A percentile compares a stretch with the other conserved stretches of the same genome.
Evolutionary conservation across 331 rosid genomes (phyloP).

Genomic region (Erythrophleum ivorense): DNA sequence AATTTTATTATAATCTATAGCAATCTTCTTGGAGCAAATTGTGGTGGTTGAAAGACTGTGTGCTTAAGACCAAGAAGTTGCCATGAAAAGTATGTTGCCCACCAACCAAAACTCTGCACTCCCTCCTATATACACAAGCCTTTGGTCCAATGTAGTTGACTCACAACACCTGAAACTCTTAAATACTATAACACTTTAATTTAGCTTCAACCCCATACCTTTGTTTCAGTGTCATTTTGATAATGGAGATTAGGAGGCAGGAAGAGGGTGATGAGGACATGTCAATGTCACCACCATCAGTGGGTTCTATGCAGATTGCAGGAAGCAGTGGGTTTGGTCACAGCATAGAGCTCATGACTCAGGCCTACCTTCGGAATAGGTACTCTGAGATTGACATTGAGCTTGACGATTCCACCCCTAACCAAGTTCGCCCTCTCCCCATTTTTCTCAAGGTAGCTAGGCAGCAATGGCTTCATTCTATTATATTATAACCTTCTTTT

Average conservation of each 20-base stretch:
- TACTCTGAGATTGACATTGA: conserved; percentile 72
- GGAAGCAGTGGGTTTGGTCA: conserved; percentile 68
- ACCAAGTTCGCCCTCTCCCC: conserved; percentile 70
- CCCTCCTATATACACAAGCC: conserved; percentile 47
- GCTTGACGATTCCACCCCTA: conserved; percentile 47
- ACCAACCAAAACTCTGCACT: conserved; percentile 54
- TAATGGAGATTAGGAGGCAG: conserved; percentile 71
- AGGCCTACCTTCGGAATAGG: conserved; percentile 54
- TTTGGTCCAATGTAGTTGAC: conserved; percentile 63
- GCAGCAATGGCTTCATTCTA: background rate
- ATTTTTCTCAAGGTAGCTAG: conserved; percentile 76
- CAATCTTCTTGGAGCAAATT: conserved; percentile 33
- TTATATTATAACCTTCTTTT: background rate
- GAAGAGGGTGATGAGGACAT: conserved; percentile 64
- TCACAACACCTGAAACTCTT: conserved; percentile 37
- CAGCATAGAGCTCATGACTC: conserved; percentile 71
- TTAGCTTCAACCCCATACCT: conserved; percentile 26
- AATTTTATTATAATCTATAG: no score
- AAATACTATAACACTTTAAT: background rate
- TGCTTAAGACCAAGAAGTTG: conserved; percentile 42
- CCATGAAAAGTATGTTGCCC: conserved; percentile 78
- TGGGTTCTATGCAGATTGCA: conserved; percentile 64
- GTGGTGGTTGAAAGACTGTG: conserved; percentile 51
- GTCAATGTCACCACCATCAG: conserved; percentile 60
- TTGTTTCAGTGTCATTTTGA: background rate